These are phyloP conservation scores for Metahyphopichia silvanorum DNA, from an alignment of 805 yeast genomes.

Conservation along the genomic window DNA sequence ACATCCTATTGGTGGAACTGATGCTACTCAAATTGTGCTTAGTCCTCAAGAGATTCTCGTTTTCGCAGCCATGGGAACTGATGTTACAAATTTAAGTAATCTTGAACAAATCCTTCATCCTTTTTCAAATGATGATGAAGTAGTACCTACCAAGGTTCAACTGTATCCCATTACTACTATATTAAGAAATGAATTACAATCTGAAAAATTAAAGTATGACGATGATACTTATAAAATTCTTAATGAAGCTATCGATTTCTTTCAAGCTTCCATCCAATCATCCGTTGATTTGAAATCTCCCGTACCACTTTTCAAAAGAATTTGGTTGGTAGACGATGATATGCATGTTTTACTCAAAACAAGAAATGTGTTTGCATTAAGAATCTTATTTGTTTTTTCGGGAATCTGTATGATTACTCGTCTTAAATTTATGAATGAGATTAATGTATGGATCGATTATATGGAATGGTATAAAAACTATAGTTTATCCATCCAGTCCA, in stretches of 20 bases:
- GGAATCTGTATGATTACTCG: constrained; percentile 1
- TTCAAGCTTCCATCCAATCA: constrained; percentile 1
- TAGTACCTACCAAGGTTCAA: too few relatives aligned
- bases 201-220: not conserved
- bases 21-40: not conserved
- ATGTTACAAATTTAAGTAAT: not conserved
- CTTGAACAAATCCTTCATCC: not conserved
- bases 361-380: not conserved
- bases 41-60: constrained; percentile 1
- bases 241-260: constrained; percentile 1
- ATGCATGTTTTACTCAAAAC: not conserved
- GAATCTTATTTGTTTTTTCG: constrained; percentile 1
- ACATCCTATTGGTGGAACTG: not conserved
- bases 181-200: not conserved
- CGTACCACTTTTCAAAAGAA: constrained; percentile 1
- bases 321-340: constrained; percentile 1
- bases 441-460: constrained; percentile 1
- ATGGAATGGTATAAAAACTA: constrained; percentile 2
- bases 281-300: constrained; percentile 1
- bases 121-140: not conserved
- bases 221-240: not conserved
- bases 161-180: not conserved
- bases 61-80: constrained; percentile 2
- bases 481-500: not conserved
- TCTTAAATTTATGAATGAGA: constrained; percentile 2